Evolutionary conservation across 805 yeast genomes (phyloP).

Genomic region (Alloascoidea africana): DNA sequence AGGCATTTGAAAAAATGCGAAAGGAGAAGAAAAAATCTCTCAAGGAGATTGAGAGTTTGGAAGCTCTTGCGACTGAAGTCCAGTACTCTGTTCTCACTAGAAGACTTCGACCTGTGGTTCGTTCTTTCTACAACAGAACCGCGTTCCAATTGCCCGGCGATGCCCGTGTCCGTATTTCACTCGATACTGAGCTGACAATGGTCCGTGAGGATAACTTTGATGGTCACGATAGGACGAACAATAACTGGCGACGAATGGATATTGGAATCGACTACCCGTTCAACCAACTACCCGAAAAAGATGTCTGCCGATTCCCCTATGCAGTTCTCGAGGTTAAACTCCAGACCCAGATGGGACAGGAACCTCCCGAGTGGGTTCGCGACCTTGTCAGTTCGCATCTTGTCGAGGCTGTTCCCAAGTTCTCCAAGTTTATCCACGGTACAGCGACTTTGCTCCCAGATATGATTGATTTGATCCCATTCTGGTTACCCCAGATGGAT

Average conservation of each 20-base stretch:
- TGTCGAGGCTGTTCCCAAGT: constrained; percentile 97
- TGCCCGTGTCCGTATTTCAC: constrained; percentile 95
- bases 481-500: constrained; percentile 96
- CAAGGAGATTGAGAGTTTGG: constrained; percentile 83
- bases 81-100: constrained; percentile 81
- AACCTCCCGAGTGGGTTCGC: constrained; percentile 96
- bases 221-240: constrained; percentile 76
- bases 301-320: constrained; percentile 88
- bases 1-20: constrained; percentile 84
- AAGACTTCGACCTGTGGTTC: constrained; percentile 81
- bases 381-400: constrained; percentile 83
- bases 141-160: constrained; percentile 99
- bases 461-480: constrained; percentile 72
- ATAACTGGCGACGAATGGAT: constrained; percentile 97
- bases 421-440: constrained; percentile 95
- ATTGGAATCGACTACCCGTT: constrained; percentile 98
- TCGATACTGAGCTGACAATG: constrained; percentile 95
- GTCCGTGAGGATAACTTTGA: constrained; percentile 96
- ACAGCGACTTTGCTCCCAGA: constrained; percentile 85
- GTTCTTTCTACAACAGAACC: constrained; percentile 95
- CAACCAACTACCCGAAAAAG: constrained; percentile 66
- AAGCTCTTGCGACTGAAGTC: constrained; percentile 82
- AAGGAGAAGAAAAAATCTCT: constrained; percentile 80
- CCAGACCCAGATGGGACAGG: constrained; percentile 97
- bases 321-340: constrained; percentile 95